Percentiles rank a stretch among this genome's conserved stretches.
These are phyloP conservation scores for Incumbomyces delicatus DNA, from an alignment of 2,329 filamentous ascomycete genomes.

Conservation along the genomic window DNA sequence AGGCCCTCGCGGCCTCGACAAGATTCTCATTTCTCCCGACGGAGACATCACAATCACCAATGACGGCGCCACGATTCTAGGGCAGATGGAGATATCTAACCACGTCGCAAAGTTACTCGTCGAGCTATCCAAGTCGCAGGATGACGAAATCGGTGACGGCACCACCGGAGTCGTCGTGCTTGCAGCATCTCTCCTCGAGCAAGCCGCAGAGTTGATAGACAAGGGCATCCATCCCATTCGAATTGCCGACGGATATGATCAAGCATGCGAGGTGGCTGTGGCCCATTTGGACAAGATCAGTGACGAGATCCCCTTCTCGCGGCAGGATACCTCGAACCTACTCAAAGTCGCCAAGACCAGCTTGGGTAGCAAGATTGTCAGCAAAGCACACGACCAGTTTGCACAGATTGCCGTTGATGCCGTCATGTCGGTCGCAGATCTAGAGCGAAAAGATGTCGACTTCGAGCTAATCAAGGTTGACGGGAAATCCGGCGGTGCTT, in stretches of 20 bases:
- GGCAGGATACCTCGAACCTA: conserved; percentile 71
- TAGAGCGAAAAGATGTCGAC: conserved; percentile 93
- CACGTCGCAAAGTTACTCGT: conserved; percentile 95
- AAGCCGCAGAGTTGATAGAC: conserved; percentile 95
- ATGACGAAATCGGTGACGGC: conserved; percentile 97
- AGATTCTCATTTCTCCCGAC: conserved; percentile 96
- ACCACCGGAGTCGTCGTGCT: conserved; percentile 96
- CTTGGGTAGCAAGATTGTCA: conserved; percentile 97
- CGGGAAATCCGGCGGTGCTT: conserved; percentile 86
- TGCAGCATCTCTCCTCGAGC: conserved; percentile 86
- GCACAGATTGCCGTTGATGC: conserved; percentile 95
- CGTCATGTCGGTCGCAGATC: conserved; percentile 88
- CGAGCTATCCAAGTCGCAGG: conserved; percentile 94
- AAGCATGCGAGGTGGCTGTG: conserved; percentile 93
- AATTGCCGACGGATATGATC: conserved; percentile 96
- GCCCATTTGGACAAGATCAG: conserved; percentile 86
- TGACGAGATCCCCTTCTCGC: conserved; percentile 78
- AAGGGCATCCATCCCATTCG: conserved; percentile 99
- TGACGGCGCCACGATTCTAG: conserved; percentile 93
- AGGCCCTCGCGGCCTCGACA: conserved; percentile 91
- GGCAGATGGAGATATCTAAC: conserved; percentile 97
- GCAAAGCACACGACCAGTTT: conserved; percentile 97
- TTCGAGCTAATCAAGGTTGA: conserved; percentile 99
- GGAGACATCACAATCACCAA: conserved; percentile 99
- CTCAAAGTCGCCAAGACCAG: conserved; percentile 92